These are phyloP conservation scores for Phytopythium aichiense DNA, from an alignment of 352 stramenopile genomes.

Conservation along the genomic window DNA sequence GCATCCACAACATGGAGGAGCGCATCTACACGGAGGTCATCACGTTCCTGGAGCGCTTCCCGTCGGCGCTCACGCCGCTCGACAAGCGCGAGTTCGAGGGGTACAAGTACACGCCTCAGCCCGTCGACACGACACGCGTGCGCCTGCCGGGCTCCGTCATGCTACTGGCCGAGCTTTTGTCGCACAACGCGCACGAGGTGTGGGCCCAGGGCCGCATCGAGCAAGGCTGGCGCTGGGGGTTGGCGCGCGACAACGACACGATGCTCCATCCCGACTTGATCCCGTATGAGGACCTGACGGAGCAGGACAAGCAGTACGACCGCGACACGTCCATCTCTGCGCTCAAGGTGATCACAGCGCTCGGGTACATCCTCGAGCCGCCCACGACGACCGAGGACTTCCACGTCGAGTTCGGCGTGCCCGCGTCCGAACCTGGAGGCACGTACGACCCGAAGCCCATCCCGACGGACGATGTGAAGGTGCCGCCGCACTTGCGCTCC, in stretches of 20 bases:
- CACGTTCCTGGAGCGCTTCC: conserved; percentile 72
- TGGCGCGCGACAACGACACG: conserved; percentile 59
- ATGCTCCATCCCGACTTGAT: conserved; percentile 66
- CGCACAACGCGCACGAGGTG: conserved; percentile 77
- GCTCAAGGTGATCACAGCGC: conserved; percentile 71
- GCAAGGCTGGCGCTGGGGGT: conserved; percentile 67
- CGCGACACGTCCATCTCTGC: conserved; percentile 74
- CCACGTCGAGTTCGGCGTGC: conserved; percentile 55
- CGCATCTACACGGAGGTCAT: conserved; percentile 71
- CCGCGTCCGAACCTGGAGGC: conserved; percentile 32
- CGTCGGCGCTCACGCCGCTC: conserved; percentile 52
- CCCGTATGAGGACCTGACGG: conserved; percentile 65
- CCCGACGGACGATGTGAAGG: conserved; percentile 53
- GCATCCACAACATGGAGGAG: conserved; percentile 58
- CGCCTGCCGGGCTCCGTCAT: conserved; percentile 60
- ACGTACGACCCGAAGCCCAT: conserved; percentile 68
- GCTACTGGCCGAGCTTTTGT: conserved; percentile 57
- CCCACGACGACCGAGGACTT: conserved; percentile 41
- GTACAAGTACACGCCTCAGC: conserved; percentile 75
- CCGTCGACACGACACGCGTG: conserved; percentile 57
- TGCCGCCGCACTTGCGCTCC: conserved; percentile 51
- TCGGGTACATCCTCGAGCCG: conserved; percentile 70
- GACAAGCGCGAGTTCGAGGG: conserved; percentile 79
- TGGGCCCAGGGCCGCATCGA: conserved; percentile 69
- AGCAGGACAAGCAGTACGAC: conserved; percentile 80